phyloP scores from a whole-genome alignment of 2,329 filamentous ascomycete species.

The Myriosclerotinia curreyana region DNA sequence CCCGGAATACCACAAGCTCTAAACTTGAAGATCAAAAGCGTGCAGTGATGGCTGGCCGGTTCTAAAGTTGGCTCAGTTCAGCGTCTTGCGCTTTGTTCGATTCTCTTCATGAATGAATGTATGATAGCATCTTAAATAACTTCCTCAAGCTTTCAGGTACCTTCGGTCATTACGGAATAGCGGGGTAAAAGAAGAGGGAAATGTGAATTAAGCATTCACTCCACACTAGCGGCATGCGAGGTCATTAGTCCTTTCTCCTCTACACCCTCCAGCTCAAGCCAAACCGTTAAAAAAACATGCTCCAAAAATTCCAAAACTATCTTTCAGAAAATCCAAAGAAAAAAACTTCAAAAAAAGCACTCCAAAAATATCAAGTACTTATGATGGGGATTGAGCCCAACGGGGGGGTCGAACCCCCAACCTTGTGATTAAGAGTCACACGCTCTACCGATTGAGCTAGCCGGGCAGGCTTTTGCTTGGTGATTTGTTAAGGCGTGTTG shows the following conservation, averaged over 20 bases:
- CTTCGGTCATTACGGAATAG: background rate
- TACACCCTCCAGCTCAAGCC: background rate
- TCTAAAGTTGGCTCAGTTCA: too few species aligned
- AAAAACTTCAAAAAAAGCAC: conserved; percentile 1
- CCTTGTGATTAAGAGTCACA: conserved; percentile 35
- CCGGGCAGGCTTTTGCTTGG: conserved; percentile 27
- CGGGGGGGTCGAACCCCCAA: conserved; percentile 20
- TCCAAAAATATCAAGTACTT: background rate
- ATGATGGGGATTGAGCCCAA: conserved; percentile 15
- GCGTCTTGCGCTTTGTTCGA: background rate
- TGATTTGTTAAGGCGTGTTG: accelerated
- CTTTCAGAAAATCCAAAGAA: background rate
- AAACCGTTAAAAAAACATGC: background rate
- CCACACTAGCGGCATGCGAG: background rate
- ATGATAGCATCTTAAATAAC: background rate
- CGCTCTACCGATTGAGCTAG: conserved; percentile 40
- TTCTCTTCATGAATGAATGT: background rate
- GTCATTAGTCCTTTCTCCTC: background rate
- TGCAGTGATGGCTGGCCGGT: background rate
- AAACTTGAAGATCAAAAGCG: background rate
- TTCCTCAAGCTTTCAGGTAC: background rate
- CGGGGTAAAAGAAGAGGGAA: background rate
- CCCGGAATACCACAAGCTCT: background rate
- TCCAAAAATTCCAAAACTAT: background rate
- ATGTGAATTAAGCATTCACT: background rate